Percentiles rank a stretch among this genome's conserved stretches.
Conservation (phyloP, 2,329 filamentous ascomycete species). For the Diaporthe velutina region DNA sequence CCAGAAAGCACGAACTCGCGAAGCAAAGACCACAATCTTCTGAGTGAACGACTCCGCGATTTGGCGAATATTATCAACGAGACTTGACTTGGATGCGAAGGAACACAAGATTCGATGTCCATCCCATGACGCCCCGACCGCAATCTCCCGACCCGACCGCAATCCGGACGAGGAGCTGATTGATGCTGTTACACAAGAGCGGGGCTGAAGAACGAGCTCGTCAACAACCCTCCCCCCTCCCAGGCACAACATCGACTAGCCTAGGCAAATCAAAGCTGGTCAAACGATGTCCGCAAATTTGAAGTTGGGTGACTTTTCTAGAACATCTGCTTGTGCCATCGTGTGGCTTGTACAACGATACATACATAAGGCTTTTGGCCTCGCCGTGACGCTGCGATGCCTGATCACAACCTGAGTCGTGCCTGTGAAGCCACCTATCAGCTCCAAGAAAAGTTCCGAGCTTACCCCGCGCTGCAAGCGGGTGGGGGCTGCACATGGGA, state of each 20-base stretch:
- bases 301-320: background rate
- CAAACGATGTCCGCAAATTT: background rate
- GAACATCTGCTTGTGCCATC: background rate
- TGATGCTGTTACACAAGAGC: background rate
- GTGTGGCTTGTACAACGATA: background rate
- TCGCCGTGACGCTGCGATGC: background rate
- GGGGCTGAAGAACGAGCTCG: background rate
- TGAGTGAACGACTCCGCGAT: too few species aligned
- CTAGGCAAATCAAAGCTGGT: background rate
- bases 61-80: background rate
- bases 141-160: background rate
- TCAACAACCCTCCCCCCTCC: background rate
- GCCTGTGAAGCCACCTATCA: background rate
- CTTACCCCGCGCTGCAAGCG: background rate
- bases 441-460: background rate
- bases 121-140: too few species aligned
- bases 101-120: background rate
- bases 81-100: background rate
- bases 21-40: too few species aligned
- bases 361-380: background rate
- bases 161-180: background rate
- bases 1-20: too few species aligned
- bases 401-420: background rate
- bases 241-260: background rate
- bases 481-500: background rate